Evolutionary conservation across 2,329 filamentous ascomycete genomes (phyloP).

Genomic region (Monilinia polystroma): DNA sequence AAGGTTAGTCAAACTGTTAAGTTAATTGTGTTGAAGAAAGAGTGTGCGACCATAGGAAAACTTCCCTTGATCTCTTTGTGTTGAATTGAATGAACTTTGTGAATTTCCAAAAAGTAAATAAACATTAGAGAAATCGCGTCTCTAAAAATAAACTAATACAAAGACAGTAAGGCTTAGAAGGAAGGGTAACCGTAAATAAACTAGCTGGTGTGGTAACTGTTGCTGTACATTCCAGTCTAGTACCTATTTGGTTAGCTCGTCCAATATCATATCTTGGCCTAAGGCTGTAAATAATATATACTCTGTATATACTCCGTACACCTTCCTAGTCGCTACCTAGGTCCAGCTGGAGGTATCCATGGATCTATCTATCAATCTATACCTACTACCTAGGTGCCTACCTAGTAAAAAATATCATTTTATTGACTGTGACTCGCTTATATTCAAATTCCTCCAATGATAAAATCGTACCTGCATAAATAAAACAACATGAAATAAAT

Average conservation of each 20-base stretch:
- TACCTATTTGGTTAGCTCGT: no score
- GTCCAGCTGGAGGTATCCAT: no score
- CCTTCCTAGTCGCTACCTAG: no score
- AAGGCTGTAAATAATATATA: no score
- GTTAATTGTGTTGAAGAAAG: neutral
- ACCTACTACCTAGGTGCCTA: no score
- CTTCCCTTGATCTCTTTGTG: constrained; percentile 1
- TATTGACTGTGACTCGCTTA: no score
- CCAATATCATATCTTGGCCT: no score
- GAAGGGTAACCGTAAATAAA: neutral
- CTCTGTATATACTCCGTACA: no score
- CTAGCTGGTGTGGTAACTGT: neutral
- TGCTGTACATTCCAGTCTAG: neutral
- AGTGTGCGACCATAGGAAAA: constrained; percentile 15
- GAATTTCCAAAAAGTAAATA: constrained; percentile 19
- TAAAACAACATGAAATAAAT: no score
- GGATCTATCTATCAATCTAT: no score
- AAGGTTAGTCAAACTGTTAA: neutral
- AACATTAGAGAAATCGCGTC: constrained; percentile 16
- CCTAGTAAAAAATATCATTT: no score
- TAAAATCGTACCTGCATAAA: no score
- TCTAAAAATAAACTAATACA: neutral
- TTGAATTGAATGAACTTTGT: neutral
- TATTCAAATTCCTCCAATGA: neutral
- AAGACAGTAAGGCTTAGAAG: neutral